Evolutionary conservation across 768 basidiomycete species (phyloP), one percentile per base, ranked within the genome.

Genomic region (Trametes maxima): DNA sequence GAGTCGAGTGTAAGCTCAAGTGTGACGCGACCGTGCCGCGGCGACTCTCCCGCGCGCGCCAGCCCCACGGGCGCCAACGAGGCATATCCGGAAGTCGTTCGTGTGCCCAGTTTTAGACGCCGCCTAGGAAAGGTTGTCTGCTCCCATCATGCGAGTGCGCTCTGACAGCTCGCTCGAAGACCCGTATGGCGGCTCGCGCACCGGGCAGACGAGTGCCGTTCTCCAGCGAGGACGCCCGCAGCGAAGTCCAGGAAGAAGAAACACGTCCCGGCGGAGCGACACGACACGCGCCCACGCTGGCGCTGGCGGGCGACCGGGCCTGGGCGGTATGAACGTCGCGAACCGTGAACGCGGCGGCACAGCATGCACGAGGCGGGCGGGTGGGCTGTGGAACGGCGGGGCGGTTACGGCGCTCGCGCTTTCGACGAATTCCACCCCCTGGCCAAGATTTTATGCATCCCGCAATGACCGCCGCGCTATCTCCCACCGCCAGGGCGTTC

Each of bases 71-170:
- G 54, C 54, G 54, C 5, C 43, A 33, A 35, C 2, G 7, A 5
- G 14, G 19, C 19, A 10, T 5, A 44, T 17, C 33, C n/a, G 11
- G 22, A 52, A n/a, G 37, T 40, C 12, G 51, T 40, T 39, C 24
- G 53, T 42, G 21, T 28, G 19, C 19, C 25, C 10, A 25, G 25
- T 22, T 11, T 28, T 21, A 55, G 35, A 22, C 43, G 54, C 28
- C 28, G 53, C 35, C 19, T 35, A 51, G 50, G 39, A 37, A 54
- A 22, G 53, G 22, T 54, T 17, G 24, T 19, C 22, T 43, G 42
- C 10, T 45, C 42, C 54, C 54, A 55, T 55, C 54, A 55, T 55
- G 43, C n/a, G 54, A 21, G 21, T 25, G 19, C 44, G 16, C 53
- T 19, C 36, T 52, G 51, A 52, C 51, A 17, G 19, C 22, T 22